Percentiles rank a stretch among this genome's conserved stretches.
phyloP scores from a whole-genome alignment of 2,329 filamentous ascomycete species.

The Iodosphaeria phyllophila region DNA sequence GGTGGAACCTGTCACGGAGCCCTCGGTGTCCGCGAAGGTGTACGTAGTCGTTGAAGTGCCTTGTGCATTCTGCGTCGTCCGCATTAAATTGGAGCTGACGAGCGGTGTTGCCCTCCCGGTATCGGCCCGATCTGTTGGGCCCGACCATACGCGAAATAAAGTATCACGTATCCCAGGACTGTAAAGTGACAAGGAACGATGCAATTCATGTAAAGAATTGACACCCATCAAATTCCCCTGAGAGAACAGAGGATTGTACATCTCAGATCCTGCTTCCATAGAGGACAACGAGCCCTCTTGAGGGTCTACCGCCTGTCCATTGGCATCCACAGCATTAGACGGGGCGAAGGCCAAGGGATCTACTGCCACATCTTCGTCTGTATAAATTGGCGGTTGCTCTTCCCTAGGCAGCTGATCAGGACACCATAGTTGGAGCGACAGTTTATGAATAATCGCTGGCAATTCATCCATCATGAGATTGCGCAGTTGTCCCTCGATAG shows the following conservation, averaged over 20 bases:
- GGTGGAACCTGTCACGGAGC: slow-evolving; percentile 39
- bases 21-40: slow-evolving; percentile 55
- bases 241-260: slow-evolving; percentile 81
- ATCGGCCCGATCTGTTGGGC: slow-evolving; percentile 53
- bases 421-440: slow-evolving; percentile 78
- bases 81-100: slow-evolving; percentile 34
- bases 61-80: slow-evolving; percentile 44
- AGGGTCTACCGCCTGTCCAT: slow-evolving; percentile 59
- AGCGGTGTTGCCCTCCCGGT: slow-evolving; percentile 26
- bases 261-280: slow-evolving; percentile 61
- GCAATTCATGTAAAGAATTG: slow-evolving; percentile 67
- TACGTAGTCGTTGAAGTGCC: slow-evolving; percentile 44
- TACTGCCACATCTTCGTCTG: slow-evolving; percentile 43
- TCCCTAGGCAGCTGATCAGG: slow-evolving; percentile 64
- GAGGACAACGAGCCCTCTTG: slow-evolving; percentile 59
- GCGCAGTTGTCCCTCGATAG: slow-evolving; percentile 83
- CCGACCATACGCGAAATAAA: slow-evolving; percentile 84
- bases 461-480: slow-evolving; percentile 96
- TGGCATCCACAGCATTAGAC: slow-evolving; percentile 63
- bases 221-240: slow-evolving; percentile 83
- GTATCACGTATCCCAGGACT: slow-evolving; percentile 81
- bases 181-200: slow-evolving; percentile 78
- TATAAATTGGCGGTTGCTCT: too few relatives aligned
- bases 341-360: slow-evolving; percentile 72
- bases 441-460: slow-evolving; percentile 83